Conservation (phyloP, 192 early-diverging fungal genomes). For the Coemansia sp. region DNA sequence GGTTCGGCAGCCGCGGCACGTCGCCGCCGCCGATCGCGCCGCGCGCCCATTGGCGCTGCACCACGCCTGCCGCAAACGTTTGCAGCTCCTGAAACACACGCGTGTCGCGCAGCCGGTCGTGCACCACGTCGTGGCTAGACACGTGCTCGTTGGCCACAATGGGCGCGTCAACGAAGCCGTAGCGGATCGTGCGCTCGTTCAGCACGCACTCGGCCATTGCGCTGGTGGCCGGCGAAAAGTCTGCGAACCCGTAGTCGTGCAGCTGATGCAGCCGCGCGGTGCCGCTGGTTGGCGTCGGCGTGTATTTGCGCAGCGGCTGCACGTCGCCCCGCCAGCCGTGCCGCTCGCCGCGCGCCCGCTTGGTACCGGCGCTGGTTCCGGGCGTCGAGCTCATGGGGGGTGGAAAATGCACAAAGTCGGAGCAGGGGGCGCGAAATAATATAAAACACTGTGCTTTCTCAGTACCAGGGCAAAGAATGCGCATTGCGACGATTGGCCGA, state of each 20-base stretch:
- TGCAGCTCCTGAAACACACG: conserved; percentile 39
- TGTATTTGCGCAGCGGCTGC: conserved; percentile 40
- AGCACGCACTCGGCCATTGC: conserved; percentile 50
- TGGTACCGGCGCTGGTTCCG: conserved; percentile 1
- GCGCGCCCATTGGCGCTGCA: conserved; percentile 32
- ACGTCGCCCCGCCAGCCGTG: conserved; percentile 22
- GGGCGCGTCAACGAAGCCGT: conserved; percentile 58
- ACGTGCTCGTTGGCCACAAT: conserved; percentile 38
- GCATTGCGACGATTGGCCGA: too few species aligned
- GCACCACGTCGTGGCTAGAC: conserved; percentile 35
- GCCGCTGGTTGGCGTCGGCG: conserved; percentile 25
- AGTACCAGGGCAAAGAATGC: too few species aligned
- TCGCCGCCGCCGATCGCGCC: neutral
- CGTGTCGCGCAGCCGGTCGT: conserved; percentile 40
- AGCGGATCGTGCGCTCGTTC: conserved; percentile 60
- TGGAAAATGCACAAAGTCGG: too few species aligned
- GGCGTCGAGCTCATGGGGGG: conserved; percentile 1
- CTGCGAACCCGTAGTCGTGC: conserved; percentile 32
- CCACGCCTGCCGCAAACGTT: conserved; percentile 32
- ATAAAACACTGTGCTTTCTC: too few species aligned
- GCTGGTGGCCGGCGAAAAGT: conserved; percentile 57
- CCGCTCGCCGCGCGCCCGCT: conserved; percentile 16
- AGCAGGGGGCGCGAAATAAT: too few species aligned
- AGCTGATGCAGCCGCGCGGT: conserved; percentile 29
- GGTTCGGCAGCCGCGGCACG: conserved; percentile 20